Percentiles rank a stretch among this genome's conserved stretches.
These are phyloP conservation scores for Fragaria iinumae DNA, from an alignment of 306 rosid species.

Conservation along the genomic window DNA sequence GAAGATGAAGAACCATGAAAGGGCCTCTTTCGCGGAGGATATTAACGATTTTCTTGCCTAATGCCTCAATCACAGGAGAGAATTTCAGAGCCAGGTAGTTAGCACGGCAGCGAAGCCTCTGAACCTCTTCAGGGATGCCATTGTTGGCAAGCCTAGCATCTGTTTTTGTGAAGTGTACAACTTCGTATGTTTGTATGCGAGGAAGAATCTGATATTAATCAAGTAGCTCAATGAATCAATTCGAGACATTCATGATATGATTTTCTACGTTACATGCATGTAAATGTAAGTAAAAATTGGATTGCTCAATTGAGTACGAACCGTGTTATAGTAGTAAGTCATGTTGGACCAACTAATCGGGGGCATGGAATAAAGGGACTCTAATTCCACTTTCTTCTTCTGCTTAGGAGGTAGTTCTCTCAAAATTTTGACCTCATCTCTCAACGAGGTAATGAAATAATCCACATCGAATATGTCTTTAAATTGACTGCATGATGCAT, in stretches of 20 bases:
- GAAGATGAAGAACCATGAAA: conserved; percentile 75
- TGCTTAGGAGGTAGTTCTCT: conserved; percentile 67
- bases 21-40: conserved; percentile 67
- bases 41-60: conserved; percentile 54
- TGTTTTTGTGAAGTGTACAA: conserved; percentile 56
- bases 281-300: neutral
- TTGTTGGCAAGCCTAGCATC: conserved; percentile 70
- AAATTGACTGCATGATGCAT: conserved; percentile 56
- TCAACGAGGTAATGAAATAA: conserved; percentile 67
- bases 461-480: conserved; percentile 79
- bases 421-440: conserved; percentile 69
- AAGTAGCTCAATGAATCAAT: neutral
- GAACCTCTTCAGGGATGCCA: conserved; percentile 60
- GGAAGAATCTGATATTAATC: conserved; percentile 52
- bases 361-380: conserved; percentile 50
- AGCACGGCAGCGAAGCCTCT: conserved; percentile 59
- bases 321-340: conserved; percentile 73
- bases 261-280: neutral
- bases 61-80: conserved; percentile 51
- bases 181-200: conserved; percentile 45
- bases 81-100: conserved; percentile 61
- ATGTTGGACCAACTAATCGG: conserved; percentile 91
- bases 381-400: conserved; percentile 58
- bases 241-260: neutral
- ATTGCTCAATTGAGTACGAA: neutral